Conservation (phyloP, 2,329 filamentous ascomycete species). For the Sarocladium oryzae region DNA sequence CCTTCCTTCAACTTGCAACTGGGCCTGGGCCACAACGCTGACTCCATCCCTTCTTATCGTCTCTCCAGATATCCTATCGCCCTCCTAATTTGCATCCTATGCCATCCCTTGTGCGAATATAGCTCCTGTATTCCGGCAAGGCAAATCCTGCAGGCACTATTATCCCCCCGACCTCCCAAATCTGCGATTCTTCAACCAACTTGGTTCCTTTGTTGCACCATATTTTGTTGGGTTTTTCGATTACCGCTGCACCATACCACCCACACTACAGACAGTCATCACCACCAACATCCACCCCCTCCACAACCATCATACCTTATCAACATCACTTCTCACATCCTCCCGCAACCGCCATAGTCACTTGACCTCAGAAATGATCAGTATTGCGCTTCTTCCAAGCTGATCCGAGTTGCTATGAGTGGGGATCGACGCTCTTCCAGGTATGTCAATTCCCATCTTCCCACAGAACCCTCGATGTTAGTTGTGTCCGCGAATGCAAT, state of each 20-base stretch:
- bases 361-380: background rate
- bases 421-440: slow-evolving; percentile 51
- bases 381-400: background rate
- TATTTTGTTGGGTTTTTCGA: background rate
- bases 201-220: background rate
- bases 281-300: background rate
- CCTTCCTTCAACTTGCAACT: background rate
- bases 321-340: background rate
- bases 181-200: background rate
- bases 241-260: background rate
- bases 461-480: slow-evolving; percentile 9
- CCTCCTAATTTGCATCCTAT: background rate
- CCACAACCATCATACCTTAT: background rate
- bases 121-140: background rate
- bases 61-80: slow-evolving; percentile 1
- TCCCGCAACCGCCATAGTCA: background rate
- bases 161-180: background rate
- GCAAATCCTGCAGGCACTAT: background rate
- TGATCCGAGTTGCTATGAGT: slow-evolving; percentile 51
- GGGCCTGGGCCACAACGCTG: background rate
- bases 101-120: background rate
- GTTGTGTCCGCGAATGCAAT: slow-evolving; percentile 10
- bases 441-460: slow-evolving; percentile 29
- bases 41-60: slow-evolving; percentile 6
- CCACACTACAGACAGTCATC: no score